Evolutionary conservation across 2,329 filamentous ascomycete genomes (phyloP).

Genomic region (Microcera coccophila): DNA sequence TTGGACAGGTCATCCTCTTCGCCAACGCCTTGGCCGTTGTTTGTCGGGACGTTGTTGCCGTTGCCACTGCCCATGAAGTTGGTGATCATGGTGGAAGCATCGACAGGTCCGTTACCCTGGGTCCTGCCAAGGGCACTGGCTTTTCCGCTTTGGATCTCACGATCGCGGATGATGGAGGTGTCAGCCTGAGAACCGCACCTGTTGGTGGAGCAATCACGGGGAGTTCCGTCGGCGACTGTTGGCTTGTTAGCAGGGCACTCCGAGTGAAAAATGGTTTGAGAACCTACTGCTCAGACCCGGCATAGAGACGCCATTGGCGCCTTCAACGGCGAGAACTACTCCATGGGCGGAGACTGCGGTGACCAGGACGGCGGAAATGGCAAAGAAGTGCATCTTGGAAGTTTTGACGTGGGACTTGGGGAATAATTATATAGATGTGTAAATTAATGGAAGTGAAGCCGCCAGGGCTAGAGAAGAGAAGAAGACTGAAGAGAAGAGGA

Average conservation of each 20-base stretch:
- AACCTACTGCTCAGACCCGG: constrained; percentile 47
- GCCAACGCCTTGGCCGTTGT: constrained; percentile 38
- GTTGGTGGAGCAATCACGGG: constrained; percentile 61
- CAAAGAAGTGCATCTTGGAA: constrained; percentile 29
- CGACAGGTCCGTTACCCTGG: constrained; percentile 54
- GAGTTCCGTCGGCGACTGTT: constrained; percentile 60
- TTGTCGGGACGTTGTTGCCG: constrained; percentile 40
- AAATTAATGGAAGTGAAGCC: no score
- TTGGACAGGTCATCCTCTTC: constrained; percentile 42
- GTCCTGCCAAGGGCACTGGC: constrained; percentile 61
- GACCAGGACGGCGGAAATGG: constrained; percentile 33
- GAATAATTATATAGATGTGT: no score
- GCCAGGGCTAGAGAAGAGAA: no score
- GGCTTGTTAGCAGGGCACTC: constrained; percentile 1
- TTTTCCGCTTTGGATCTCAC: constrained; percentile 52
- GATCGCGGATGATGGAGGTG: constrained; percentile 64
- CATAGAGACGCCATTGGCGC: constrained; percentile 61
- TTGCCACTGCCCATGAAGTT: constrained; percentile 54
- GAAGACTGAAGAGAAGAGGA: no score
- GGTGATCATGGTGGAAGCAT: constrained; percentile 53
- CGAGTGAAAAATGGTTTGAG: not conserved
- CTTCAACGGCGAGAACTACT: constrained; percentile 52
- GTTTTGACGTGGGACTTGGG: no score
- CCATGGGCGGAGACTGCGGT: constrained; percentile 55
- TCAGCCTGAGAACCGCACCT: constrained; percentile 63